These are phyloP conservation scores for Lithocarpus polystachyus DNA, from an alignment of 306 rosid species.

Conservation along the genomic window DNA sequence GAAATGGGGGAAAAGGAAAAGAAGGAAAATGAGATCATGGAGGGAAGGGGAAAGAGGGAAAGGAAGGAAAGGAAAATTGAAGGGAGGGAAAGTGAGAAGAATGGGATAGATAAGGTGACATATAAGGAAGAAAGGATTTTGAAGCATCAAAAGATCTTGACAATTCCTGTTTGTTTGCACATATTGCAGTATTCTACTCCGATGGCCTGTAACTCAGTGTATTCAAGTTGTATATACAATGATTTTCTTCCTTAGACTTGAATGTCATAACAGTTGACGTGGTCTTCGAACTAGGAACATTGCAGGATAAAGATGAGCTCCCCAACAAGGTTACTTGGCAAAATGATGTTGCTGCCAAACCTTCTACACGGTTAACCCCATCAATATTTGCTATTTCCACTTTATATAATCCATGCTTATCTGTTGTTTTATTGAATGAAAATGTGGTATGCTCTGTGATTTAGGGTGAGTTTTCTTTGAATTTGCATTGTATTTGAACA, in stretches of 20 bases:
- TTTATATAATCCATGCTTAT: constrained; percentile 50
- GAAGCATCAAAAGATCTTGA: constrained; percentile 38
- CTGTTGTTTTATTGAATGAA: constrained; percentile 56
- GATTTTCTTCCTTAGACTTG: constrained; percentile 56
- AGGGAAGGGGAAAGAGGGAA: constrained; percentile 31
- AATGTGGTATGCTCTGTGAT: constrained; percentile 41
- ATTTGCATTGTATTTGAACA: constrained; percentile 65
- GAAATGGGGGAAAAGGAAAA: constrained; percentile 26
- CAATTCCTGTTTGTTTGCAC: constrained; percentile 28
- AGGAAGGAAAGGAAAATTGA: constrained; percentile 28
- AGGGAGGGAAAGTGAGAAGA: constrained; percentile 27
- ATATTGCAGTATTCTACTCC: constrained; percentile 38
- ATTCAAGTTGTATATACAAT: constrained; percentile 57
- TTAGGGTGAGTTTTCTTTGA: constrained; percentile 46
- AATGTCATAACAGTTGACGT: constrained; percentile 45
- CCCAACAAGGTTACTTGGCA: constrained; percentile 54
- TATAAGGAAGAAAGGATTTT: constrained; percentile 43
- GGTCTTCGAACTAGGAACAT: constrained; percentile 38
- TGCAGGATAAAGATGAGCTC: constrained; percentile 43
- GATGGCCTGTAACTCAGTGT: constrained; percentile 54
- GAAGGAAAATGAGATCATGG: not conserved
- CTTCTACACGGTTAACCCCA: constrained; percentile 50
- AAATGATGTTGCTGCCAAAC: constrained; percentile 43
- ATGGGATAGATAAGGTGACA: constrained; percentile 35
- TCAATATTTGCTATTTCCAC: constrained; percentile 59